These are phyloP conservation scores for Medicago ruthenica DNA, from an alignment of 306 rosid genomes.

Conservation along the genomic window DNA sequence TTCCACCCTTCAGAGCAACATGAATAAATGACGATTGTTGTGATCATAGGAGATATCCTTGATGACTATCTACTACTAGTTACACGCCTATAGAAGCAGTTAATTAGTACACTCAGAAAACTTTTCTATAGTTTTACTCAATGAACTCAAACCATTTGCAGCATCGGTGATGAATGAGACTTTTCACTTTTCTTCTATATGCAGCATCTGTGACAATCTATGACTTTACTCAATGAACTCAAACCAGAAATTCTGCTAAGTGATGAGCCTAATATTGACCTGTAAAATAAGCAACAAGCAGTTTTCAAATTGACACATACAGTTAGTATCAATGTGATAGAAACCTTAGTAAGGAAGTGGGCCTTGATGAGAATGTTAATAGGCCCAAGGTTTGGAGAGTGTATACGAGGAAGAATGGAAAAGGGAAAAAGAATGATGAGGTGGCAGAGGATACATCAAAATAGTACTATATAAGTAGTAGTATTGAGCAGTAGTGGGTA, in stretches of 20 bases:
- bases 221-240: conserved; percentile 1
- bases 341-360: no score
- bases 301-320: background rate
- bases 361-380: no score
- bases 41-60: background rate
- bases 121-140: no score
- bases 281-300: conserved; percentile 28
- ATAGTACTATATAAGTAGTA: no score
- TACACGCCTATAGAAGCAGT: background rate
- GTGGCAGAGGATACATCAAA: no score
- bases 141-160: background rate
- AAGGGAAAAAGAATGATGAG: no score
- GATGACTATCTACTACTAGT: background rate
- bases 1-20: background rate
- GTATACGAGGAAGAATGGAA: no score
- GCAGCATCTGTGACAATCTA: conserved; percentile 21
- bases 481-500: no score
- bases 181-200: background rate
- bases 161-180: background rate
- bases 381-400: no score
- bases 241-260: conserved; percentile 13
- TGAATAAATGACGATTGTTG: background rate
- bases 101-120: background rate
- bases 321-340: background rate
- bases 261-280: conserved; percentile 25